phyloP scores from a whole-genome alignment of 108 stramenopile species.

The Skeletonema tropicum region DNA sequence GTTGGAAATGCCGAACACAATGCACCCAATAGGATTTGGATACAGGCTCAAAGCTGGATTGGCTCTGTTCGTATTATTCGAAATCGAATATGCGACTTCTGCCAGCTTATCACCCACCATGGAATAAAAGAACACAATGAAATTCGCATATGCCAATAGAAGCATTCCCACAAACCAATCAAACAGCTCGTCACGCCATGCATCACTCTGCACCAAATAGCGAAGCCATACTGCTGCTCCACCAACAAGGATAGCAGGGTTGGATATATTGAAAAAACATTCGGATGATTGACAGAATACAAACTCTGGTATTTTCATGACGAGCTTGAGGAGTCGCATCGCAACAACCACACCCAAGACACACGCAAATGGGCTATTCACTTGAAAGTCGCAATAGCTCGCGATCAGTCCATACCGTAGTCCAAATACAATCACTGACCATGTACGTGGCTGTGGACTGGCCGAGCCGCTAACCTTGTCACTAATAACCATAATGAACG shows the following conservation, averaged over 20 bases:
- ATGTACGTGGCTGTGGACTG: slow-evolving; percentile 21
- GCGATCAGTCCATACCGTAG: slow-evolving; percentile 43
- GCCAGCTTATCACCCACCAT: not conserved
- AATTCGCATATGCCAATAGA: not conserved
- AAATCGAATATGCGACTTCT: not conserved
- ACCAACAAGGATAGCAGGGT: not conserved
- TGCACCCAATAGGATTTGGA: not conserved
- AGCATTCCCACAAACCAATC: not conserved
- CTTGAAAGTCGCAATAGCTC: not conserved
- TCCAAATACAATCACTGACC: slow-evolving; percentile 42
- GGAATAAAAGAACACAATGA: not conserved
- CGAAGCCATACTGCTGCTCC: not conserved
- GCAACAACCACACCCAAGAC: not conserved
- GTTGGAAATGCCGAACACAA: not conserved
- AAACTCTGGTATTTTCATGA: not conserved
- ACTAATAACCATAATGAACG: slow-evolving; percentile 32
- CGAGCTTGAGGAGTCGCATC: not conserved
- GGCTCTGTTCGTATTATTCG: not conserved
- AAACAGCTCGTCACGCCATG: not conserved
- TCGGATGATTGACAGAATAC: not conserved
- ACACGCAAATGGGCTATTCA: not conserved
- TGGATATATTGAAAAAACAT: not conserved
- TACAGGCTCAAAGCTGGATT: not conserved
- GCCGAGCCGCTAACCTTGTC: slow-evolving; percentile 19
- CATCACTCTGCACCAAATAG: not conserved